Conservation (phyloP, 208 protist genomes). For the Trypanosoma boissoni region DNA sequence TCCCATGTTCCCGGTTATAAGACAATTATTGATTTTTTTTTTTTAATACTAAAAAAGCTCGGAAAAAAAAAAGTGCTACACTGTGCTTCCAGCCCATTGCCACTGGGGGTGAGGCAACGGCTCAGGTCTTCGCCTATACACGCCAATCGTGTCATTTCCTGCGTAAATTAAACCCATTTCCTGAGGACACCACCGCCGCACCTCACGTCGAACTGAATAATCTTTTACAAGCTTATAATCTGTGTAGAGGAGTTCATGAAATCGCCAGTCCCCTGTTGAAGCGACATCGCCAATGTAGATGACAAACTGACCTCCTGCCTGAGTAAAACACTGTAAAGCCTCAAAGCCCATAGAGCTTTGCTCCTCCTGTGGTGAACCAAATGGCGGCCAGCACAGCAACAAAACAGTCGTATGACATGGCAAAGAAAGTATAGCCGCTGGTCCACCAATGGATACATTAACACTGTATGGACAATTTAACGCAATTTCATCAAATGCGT, state of each 20-base stretch:
- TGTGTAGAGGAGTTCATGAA: slow-evolving; percentile 80
- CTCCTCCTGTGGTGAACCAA: slow-evolving; percentile 82
- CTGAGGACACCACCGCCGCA: slow-evolving; percentile 83
- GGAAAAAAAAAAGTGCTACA: background rate
- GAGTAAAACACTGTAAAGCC: slow-evolving; percentile 81
- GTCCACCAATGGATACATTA: slow-evolving; percentile 72
- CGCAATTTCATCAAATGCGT: slow-evolving; percentile 81
- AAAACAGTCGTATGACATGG: slow-evolving; percentile 63
- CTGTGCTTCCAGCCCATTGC: slow-evolving; percentile 13
- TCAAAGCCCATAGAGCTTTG: slow-evolving; percentile 91
- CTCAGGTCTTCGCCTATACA: slow-evolving; percentile 65
- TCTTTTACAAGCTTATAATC: slow-evolving; percentile 81
- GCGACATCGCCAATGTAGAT: slow-evolving; percentile 89
- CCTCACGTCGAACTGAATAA: slow-evolving; percentile 81
- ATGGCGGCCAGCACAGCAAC: slow-evolving; percentile 87
- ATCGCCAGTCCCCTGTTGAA: slow-evolving; percentile 86
- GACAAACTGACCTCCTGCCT: slow-evolving; percentile 60
- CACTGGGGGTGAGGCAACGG: slow-evolving; percentile 32
- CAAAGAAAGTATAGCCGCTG: slow-evolving; percentile 70
- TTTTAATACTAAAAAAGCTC: slow-evolving; percentile 2
- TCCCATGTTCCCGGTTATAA: too few species aligned
- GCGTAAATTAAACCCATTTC: slow-evolving; percentile 90
- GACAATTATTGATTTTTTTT: background rate
- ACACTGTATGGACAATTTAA: slow-evolving; percentile 77
- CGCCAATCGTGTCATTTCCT: slow-evolving; percentile 86